Percentiles rank a stretch among this genome's conserved stretches.
phyloP scores from a whole-genome alignment of 2,329 filamentous ascomycete species.

The Macrophomina phaseolina region DNA sequence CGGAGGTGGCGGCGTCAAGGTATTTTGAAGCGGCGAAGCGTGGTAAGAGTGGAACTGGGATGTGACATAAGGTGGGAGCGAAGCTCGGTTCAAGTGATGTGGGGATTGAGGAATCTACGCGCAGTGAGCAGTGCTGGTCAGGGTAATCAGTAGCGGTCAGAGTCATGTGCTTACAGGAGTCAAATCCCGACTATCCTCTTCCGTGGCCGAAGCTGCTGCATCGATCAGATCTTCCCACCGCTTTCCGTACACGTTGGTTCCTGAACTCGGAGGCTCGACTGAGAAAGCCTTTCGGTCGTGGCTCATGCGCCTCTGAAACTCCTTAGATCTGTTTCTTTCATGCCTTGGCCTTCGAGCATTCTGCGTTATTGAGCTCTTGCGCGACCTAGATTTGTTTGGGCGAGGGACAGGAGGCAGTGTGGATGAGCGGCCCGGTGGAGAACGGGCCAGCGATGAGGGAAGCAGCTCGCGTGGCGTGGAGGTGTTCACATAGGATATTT shows the following conservation, averaged over 20 bases:
- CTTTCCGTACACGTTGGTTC: constrained; percentile 74
- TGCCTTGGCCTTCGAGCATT: constrained; percentile 77
- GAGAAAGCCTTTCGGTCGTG: constrained; percentile 82
- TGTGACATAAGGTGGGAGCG: constrained; percentile 63
- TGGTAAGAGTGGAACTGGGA: constrained; percentile 71
- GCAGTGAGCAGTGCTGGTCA: constrained; percentile 8
- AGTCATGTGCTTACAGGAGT: constrained; percentile 70
- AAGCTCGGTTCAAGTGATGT: constrained; percentile 60
- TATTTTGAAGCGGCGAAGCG: constrained; percentile 88
- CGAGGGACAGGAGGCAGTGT: constrained; percentile 85
- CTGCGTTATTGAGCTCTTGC: constrained; percentile 87
- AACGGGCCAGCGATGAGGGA: constrained; percentile 80
- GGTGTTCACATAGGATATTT: constrained; percentile 36
- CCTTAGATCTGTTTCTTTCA: constrained; percentile 79
- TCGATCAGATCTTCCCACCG: constrained; percentile 97
- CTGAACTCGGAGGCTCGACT: constrained; percentile 77
- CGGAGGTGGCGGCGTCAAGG: constrained; percentile 77
- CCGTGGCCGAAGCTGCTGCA: constrained; percentile 88
- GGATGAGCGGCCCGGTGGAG: constrained; percentile 84
- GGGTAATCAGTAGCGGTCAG: constrained; percentile 19
- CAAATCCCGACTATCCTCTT: constrained; percentile 86
- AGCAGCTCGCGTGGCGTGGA: constrained; percentile 75
- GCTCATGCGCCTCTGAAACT: constrained; percentile 74
- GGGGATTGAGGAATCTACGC: constrained; percentile 57
- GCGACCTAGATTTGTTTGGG: constrained; percentile 72